A percentile compares a stretch with the other conserved stretches of the same genome.
These are phyloP conservation scores for Cercospora sesami DNA, from an alignment of 2,329 filamentous ascomycete species.

Conservation along the genomic window DNA sequence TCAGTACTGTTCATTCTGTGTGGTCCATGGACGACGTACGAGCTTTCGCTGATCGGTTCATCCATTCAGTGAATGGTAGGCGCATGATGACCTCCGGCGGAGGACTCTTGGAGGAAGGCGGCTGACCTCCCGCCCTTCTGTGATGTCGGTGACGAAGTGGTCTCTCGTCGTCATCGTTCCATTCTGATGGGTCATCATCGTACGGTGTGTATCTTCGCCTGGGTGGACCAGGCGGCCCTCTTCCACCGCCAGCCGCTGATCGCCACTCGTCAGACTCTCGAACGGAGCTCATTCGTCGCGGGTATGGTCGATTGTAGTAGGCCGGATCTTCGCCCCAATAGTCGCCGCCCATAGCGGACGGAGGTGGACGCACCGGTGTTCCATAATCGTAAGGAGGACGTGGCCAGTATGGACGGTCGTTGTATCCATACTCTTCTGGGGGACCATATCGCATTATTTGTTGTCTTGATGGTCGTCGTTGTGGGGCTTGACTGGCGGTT, in stretches of 20 bases:
- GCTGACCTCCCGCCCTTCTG: background rate
- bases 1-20: slow-evolving; percentile 10
- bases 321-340: slow-evolving; percentile 31
- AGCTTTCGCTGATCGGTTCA: slow-evolving; percentile 36
- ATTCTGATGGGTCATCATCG: slow-evolving; percentile 27
- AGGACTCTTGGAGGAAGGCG: slow-evolving; percentile 19
- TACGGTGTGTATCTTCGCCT: slow-evolving; percentile 17
- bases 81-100: slow-evolving; percentile 37
- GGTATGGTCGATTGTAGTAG: slow-evolving; percentile 32
- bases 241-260: slow-evolving; percentile 19
- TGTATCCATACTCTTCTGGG: slow-evolving; percentile 30
- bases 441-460: slow-evolving; percentile 31
- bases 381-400: slow-evolving; percentile 32
- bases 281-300: slow-evolving; percentile 25
- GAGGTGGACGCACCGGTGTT: slow-evolving; percentile 18
- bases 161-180: slow-evolving; percentile 30
- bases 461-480: slow-evolving; percentile 30
- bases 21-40: slow-evolving; percentile 23
- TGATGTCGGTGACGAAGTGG: slow-evolving; percentile 20
- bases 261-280: slow-evolving; percentile 30
- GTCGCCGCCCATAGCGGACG: slow-evolving; percentile 18
- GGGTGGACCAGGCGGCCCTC: slow-evolving; percentile 26
- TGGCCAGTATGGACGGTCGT: slow-evolving; percentile 28
- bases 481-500: slow-evolving; percentile 20
- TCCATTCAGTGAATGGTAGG: slow-evolving; percentile 36